Evolutionary conservation across 352 stramenopile genomes (phyloP), one percentile per base, ranked within the genome.

Genomic region (Phytophthora lateralis): DNA sequence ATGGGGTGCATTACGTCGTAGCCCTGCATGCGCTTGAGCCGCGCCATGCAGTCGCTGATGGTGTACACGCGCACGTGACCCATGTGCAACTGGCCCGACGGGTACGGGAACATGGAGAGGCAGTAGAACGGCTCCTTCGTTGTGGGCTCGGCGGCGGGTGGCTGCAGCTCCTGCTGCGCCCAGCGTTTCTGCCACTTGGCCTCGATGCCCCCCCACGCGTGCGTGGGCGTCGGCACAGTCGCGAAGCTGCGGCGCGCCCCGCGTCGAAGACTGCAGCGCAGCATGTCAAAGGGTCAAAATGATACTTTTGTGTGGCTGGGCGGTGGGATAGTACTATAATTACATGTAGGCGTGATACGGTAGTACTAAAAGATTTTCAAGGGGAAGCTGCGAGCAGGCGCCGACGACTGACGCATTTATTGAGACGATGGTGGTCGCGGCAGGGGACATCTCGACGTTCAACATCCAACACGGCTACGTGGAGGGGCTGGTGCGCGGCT

Each of bases 1-100:
- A 99, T 99, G 0, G 98, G 98, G 70, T 99, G 97, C 37, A 99
- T 71, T 46, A 99, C 88, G 66, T 99, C 86, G 66, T 94, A 97
- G 21, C 93, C 96, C 42, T 97, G 94, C 97, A 99, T 99, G 35
- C 96, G 84, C 78, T 97, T 98, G 59, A 99, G 97, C 0, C 98
- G 91, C 18, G 97, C 79, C 80, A 99, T 98, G 47, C 98, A 96
- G 77, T 99, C 98, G 41, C 96, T 99, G 54, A 99, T 98, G 63
- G 91, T 99, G 80, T 99, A 99, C 58, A 99, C 98, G 67, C 98
- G 97, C 29, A 99, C 97, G 82, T 99, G 98, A 42, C 98, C 98
- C 17, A 99, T 98, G 74, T 99, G 98, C 51, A 99, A 71, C 53
- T 96, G 88, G 1, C 89, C 89, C 6, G 97, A 99, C 39, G 98